phyloP scores from a whole-genome alignment of 371 early-diverging fungal genomes.

The Circinella minor region DNA sequence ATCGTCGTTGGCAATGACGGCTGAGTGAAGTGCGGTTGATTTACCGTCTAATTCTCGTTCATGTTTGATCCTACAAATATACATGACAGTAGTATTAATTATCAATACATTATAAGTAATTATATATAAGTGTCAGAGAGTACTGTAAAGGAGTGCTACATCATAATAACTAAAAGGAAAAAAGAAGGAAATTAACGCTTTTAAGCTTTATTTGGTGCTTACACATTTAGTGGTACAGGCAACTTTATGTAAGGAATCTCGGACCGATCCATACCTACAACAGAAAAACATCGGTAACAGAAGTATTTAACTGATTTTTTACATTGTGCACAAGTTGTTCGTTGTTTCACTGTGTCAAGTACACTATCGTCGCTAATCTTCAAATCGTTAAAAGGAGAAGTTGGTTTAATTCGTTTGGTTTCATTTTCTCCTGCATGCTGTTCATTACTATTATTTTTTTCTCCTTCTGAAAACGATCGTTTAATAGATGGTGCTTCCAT shows the following conservation, averaged over 20 bases:
- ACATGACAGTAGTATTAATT: background rate
- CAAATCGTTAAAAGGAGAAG: conserved; percentile 39
- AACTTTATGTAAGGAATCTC: conserved; percentile 70
- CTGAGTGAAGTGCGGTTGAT: conserved; percentile 87
- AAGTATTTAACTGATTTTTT: conserved; percentile 70
- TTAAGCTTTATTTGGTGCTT: conserved; percentile 20
- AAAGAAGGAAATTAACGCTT: too few species aligned
- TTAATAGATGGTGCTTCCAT: background rate
- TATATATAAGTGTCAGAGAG: too few species aligned
- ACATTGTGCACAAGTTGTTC: conserved; percentile 61
- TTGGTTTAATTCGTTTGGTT: conserved; percentile 6
- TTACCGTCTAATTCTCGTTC: conserved; percentile 80
- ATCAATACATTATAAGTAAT: background rate
- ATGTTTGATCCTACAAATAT: conserved; percentile 72
- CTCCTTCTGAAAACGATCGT: background rate
- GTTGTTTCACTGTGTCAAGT: conserved; percentile 34
- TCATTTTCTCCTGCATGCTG: background rate
- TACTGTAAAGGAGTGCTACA: too few species aligned
- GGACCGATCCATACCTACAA: conserved; percentile 56
- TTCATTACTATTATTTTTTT: background rate
- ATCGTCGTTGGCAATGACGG: conserved; percentile 74
- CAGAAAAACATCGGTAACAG: conserved; percentile 73
- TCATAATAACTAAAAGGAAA: too few species aligned
- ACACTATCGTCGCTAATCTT: conserved; percentile 47
- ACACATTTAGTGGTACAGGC: conserved; percentile 81